Evolutionary conservation across 2,329 filamentous ascomycete species (phyloP), one percentile per base, ranked within the genome.

Genomic region (Epicoccum nigrum): DNA sequence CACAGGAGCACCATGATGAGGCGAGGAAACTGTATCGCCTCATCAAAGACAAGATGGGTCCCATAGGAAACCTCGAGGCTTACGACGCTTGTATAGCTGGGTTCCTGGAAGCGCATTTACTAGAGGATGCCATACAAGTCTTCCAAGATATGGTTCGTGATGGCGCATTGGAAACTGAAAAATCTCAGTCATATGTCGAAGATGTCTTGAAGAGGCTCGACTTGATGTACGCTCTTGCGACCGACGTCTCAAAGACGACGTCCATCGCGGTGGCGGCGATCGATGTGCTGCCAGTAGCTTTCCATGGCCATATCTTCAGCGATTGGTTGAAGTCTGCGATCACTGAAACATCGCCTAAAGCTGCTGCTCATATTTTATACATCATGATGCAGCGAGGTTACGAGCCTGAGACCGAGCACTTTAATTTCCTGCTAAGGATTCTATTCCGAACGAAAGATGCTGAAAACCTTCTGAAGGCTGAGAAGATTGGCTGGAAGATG

Each of bases 251-350:
- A 13, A 59, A 60, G 23, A 67, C 67, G 58, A 70, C 62, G 4
- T 64, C 51, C 30, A 65, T 72, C 31, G 63, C 56, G 12, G 56
- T 71, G 12, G 46, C 76, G 8, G 77, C 77, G 2, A 66, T 87
- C 20, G 77, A 78, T 4, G 67, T 77, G 21, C 66, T 87, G 16
- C 85, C 85, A 4, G 76, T 79, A 37, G 40, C 49, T 7, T 73
- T 71, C 41, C 94, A 95, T 71, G 86, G 87, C 56, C 93, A 91
- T 73, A 90, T 96, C 72, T 88, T 92, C 59, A 89, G 87, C 27
- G 92, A 90, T 63, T 96, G 92, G 92, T 81, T 96, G 65, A 93
- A 93, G 72, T 85, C 88, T 41, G 82, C 95, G 7, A 88, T 95
- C 48, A 87, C 86, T 13, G 83, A 86, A 51, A 80, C 63, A 66